Base-by-base conservation (phyloP, 495 filamentous ascomycete genomes). In the Talaromyces proteolyticus region DNA sequence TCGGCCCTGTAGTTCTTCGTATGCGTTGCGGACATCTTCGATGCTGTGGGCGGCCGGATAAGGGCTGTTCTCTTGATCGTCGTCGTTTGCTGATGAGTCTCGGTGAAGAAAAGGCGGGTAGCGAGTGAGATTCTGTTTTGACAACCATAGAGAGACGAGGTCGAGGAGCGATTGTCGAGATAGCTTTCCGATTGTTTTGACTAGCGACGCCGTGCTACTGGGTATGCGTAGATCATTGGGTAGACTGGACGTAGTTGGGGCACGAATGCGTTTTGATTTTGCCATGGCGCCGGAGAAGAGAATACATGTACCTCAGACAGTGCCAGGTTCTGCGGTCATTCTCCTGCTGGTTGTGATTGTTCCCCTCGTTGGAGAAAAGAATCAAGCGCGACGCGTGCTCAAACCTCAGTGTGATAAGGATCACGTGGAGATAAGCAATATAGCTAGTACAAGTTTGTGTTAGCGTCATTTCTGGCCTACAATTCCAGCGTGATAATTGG, bases 101-200 rank as follows among this genome's bases (percentile, higher is more conserved):
- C 38, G 51, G 49, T 64, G 56, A 6, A 75, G 51, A 21, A 66
- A 70, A 22, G 72, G 72, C 8, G 60, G 62, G 22, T 80, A 84
- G n/a, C 75, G 66, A 3, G 74, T 58, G 18, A 78, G 66, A 44
- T 85, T 82, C 46, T 70, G 66, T 20, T 85, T 76, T 24, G 83
- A 76, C 0, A 93, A 78, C 89, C 89, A 95, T 66, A 80, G 67
- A 18, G 87, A 73, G 4, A 76, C 84, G 12, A 95, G 73, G 2
- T 81, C 75, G 12, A 91, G 62, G 6, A 94, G 74, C 0, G 87
- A 81, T 29, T 79, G 67, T 24, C 89, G 82, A 1, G 87, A 82
- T 25, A 94, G 77, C 24, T 81, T 84, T 42, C 66, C 69, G 11
- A 95, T 66, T n/a, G 75, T 68, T 57, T 85, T 86, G 52, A 74